Evolutionary conservation across 768 basidiomycete species (phyloP).

Genomic region (Serendipita sp.): DNA sequence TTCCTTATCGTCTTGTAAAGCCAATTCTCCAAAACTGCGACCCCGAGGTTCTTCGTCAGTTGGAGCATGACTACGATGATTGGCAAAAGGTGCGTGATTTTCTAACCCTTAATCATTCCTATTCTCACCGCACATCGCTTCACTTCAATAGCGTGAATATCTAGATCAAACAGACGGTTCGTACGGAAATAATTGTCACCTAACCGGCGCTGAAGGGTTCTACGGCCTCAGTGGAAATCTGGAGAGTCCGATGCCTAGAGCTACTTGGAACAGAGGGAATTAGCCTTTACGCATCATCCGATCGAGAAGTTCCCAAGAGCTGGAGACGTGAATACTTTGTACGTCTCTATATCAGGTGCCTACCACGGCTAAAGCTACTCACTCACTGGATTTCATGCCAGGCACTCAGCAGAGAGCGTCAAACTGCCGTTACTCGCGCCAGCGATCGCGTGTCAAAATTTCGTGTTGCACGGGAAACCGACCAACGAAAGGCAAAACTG

Average conservation of each 20-base stretch:
- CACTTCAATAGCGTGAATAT: neutral
- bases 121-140: neutral
- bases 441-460: conserved; percentile 4
- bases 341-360: neutral
- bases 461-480: neutral
- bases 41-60: conserved; percentile 47
- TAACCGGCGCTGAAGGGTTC: neutral
- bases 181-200: neutral
- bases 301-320: neutral
- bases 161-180: conserved; percentile 3
- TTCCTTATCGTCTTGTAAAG: conserved; percentile 48
- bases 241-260: neutral
- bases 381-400: neutral
- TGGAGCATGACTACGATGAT: conserved; percentile 38
- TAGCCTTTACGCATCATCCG: neutral
- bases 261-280: neutral
- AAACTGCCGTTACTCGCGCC: conserved; percentile 2
- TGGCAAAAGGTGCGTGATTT: neutral
- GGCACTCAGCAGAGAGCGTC: neutral
- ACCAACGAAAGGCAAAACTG: conserved; percentile 3
- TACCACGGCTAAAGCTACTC: neutral
- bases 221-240: neutral
- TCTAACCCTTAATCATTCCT: neutral
- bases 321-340: neutral
- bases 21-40: conserved; percentile 63